phyloP scores from a whole-genome alignment of 345 rosid genomes.

The Fremontodendron californicum region DNA sequence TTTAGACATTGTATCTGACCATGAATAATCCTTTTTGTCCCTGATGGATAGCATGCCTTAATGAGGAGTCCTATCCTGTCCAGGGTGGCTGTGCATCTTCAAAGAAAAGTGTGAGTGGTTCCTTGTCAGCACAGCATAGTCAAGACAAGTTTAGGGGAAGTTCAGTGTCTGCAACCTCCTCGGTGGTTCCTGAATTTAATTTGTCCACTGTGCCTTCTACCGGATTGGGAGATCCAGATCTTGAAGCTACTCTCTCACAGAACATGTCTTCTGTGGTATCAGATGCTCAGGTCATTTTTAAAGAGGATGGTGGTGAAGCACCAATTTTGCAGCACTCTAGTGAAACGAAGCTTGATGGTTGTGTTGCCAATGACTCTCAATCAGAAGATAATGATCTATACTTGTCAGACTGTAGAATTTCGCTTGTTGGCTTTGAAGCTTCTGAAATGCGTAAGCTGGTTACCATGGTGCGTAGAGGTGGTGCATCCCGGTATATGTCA shows the following conservation, averaged over 20 bases:
- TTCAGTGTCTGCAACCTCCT: constrained; percentile 31
- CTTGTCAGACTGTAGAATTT: constrained; percentile 81
- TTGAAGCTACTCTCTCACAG: constrained; percentile 78
- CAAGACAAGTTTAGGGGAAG: constrained; percentile 42
- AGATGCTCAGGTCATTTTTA: constrained; percentile 38
- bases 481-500: constrained; percentile 71
- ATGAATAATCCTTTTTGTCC: constrained; percentile 18
- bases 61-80: constrained; percentile 84
- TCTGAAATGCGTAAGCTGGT: constrained; percentile 75
- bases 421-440: constrained; percentile 81
- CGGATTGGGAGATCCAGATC: constrained; percentile 53
- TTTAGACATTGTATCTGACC: constrained; percentile 6
- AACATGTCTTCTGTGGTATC: constrained; percentile 45
- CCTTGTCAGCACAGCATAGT: constrained; percentile 39
- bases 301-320: constrained; percentile 39
- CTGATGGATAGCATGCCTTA: constrained; percentile 75
- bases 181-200: constrained; percentile 43
- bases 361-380: constrained; percentile 75
- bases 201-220: constrained; percentile 34
- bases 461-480: constrained; percentile 72
- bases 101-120: constrained; percentile 34
- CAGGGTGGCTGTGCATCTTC: constrained; percentile 42
- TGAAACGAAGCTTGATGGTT: constrained; percentile 45
- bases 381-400: constrained; percentile 78
- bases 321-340: constrained; percentile 30